phyloP scores from a whole-genome alignment of 208 protist species.

The Wallacemonas rigidus region DNA sequence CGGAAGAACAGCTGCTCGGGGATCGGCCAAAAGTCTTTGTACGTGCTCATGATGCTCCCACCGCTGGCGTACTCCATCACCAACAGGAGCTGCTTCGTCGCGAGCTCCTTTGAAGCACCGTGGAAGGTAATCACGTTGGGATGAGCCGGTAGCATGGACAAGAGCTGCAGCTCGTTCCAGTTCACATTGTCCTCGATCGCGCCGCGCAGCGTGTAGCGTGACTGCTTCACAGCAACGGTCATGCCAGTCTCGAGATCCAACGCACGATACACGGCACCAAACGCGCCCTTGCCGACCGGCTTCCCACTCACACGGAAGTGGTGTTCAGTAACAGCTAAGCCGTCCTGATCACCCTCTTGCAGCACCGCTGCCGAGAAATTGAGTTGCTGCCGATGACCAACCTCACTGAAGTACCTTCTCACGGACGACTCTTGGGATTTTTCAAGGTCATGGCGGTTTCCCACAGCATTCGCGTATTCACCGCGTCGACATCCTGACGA shows the following conservation, averaged over 20 bases:
- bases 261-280: constrained; percentile 66
- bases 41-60: constrained; percentile 57
- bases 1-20: constrained; percentile 51
- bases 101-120: constrained; percentile 58
- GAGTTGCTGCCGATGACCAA: constrained; percentile 4
- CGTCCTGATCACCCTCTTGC: constrained; percentile 33
- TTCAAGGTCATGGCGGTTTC: not conserved
- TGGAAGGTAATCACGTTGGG: constrained; percentile 69
- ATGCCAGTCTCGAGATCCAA: constrained; percentile 61
- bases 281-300: constrained; percentile 64
- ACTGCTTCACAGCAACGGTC: constrained; percentile 73
- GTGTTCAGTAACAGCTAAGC: constrained; percentile 41
- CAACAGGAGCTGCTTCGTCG: constrained; percentile 61
- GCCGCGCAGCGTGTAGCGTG: constrained; percentile 41
- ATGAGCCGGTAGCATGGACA: constrained; percentile 62
- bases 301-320: constrained; percentile 57
- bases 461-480: no score
- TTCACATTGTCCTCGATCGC: constrained; percentile 40
- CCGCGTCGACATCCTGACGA: no score
- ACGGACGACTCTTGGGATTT: not conserved
- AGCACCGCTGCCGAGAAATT: constrained; percentile 62
- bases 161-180: constrained; percentile 61
- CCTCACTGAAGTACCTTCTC: constrained; percentile 10
- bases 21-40: constrained; percentile 52
- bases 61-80: constrained; percentile 72